These are phyloP conservation scores for Lasiodiplodia theobromae DNA, from an alignment of 2,329 filamentous ascomycete species.

Conservation along the genomic window DNA sequence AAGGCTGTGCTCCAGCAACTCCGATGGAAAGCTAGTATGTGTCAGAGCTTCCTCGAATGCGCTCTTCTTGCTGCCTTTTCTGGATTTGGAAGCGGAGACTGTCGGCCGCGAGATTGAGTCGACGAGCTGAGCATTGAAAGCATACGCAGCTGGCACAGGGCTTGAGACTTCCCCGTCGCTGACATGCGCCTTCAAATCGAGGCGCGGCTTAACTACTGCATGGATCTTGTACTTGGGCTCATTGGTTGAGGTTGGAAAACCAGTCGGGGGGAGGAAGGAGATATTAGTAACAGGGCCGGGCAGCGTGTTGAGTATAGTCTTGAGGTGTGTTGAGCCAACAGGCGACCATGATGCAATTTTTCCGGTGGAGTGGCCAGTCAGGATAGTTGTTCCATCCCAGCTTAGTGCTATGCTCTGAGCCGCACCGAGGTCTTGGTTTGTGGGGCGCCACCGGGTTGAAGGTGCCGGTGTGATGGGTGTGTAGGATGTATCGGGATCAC, in stretches of 20 bases:
- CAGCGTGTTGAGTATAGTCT: slow-evolving; percentile 67
- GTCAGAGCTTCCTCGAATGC: slow-evolving; percentile 51
- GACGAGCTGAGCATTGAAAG: slow-evolving; percentile 69
- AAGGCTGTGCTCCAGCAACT: slow-evolving; percentile 48
- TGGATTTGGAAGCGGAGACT: slow-evolving; percentile 41
- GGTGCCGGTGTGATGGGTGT: slow-evolving; percentile 47
- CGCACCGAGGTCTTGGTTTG: slow-evolving; percentile 69
- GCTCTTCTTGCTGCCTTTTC: slow-evolving; percentile 33
- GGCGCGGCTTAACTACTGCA: slow-evolving; percentile 80
- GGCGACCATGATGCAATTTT: slow-evolving; percentile 76
- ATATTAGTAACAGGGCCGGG: slow-evolving; percentile 86
- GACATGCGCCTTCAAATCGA: slow-evolving; percentile 58
- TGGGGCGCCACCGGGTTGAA: slow-evolving; percentile 51
- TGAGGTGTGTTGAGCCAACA: slow-evolving; percentile 68
- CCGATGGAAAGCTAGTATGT: slow-evolving; percentile 51
- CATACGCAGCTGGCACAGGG: slow-evolving; percentile 64
- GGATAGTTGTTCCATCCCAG: slow-evolving; percentile 80
- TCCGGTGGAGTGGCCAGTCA: slow-evolving; percentile 83
- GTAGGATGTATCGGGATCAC: slow-evolving; percentile 60
- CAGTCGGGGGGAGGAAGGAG: slow-evolving; percentile 70
- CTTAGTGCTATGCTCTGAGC: slow-evolving; percentile 74
- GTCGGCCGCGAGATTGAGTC: slow-evolving; percentile 37
- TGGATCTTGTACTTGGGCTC: slow-evolving; percentile 57
- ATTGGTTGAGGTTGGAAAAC: slow-evolving; percentile 47
- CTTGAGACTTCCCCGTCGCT: slow-evolving; percentile 40